A percentile compares a stretch with the other conserved stretches of the same genome.
Conservation (phyloP, 2,329 filamentous ascomycete genomes). For the Mycosphaerelloides madeirae region DNA sequence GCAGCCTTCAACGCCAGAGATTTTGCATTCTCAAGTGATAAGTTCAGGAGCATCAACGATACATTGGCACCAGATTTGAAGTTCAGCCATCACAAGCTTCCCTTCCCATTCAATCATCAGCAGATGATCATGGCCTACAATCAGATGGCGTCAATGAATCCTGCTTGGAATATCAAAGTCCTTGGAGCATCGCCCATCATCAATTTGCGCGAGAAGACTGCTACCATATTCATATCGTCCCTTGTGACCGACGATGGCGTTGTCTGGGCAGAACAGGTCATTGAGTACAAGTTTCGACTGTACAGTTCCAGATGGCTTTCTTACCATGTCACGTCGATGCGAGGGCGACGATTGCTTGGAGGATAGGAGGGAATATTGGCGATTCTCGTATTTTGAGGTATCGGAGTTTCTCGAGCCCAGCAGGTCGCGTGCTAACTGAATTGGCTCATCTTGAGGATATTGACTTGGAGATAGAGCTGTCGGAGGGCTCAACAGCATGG, state of each 20-base stretch:
- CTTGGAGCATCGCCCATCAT: neutral
- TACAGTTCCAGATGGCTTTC: neutral
- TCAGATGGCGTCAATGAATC: neutral
- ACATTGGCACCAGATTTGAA: neutral
- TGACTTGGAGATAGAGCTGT: no score
- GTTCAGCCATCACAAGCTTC: conserved; percentile 1
- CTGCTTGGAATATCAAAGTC: neutral
- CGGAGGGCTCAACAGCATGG: no score
- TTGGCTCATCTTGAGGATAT: no score
- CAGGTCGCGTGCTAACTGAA: no score
- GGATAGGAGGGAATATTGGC: neutral
- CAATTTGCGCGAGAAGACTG: neutral
- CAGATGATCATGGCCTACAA: conserved; percentile 2
- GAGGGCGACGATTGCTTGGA: neutral
- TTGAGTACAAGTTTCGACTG: neutral
- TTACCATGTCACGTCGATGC: neutral
- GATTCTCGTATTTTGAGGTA: neutral
- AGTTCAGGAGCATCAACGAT: neutral
- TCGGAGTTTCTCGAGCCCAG: no score
- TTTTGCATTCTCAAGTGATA: neutral
- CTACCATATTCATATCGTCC: neutral
- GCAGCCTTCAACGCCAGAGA: neutral
- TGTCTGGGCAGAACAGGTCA: conserved; percentile 1
- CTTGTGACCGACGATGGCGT: neutral
- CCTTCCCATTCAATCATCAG: neutral